phyloP scores from a whole-genome alignment of 2,329 filamentous ascomycete genomes.

The Epicoccum nigrum region DNA sequence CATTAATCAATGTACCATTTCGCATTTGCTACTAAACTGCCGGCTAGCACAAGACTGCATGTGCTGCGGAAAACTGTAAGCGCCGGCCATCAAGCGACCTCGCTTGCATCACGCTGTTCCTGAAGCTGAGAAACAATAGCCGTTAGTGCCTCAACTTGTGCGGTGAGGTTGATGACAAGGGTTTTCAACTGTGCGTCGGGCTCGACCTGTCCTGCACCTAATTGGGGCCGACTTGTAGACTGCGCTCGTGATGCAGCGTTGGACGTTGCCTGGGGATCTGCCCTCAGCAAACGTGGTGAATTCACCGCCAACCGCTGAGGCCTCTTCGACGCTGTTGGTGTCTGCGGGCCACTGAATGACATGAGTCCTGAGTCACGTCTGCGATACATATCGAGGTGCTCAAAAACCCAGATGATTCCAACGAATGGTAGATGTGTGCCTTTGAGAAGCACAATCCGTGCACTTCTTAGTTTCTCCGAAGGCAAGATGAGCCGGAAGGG shows the following conservation, averaged over 20 bases:
- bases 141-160: conserved; percentile 50
- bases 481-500: conserved; percentile 73
- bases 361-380: conserved; percentile 25
- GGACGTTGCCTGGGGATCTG: conserved; percentile 31
- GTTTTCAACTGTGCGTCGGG: conserved; percentile 42
- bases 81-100: conserved; percentile 46
- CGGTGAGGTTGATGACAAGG: conserved; percentile 48
- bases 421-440: conserved; percentile 71
- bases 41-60: conserved; percentile 12
- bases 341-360: conserved; percentile 45
- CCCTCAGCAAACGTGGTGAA: conserved; percentile 38
- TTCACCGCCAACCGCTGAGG: conserved; percentile 40
- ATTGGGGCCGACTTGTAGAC: conserved; percentile 19
- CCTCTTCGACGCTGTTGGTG: conserved; percentile 31
- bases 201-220: conserved; percentile 31
- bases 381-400: conserved; percentile 50
- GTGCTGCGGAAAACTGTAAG: conserved; percentile 37
- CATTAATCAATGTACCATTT: neutral
- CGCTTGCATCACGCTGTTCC: conserved; percentile 39
- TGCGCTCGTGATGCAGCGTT: conserved; percentile 25
- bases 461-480: conserved; percentile 66
- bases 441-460: conserved; percentile 64
- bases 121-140: conserved; percentile 48
- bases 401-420: conserved; percentile 71
- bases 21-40: conserved; percentile 1